phyloP scores from a whole-genome alignment of 306 rosid genomes.

The Gynostemma pentaphyllum region DNA sequence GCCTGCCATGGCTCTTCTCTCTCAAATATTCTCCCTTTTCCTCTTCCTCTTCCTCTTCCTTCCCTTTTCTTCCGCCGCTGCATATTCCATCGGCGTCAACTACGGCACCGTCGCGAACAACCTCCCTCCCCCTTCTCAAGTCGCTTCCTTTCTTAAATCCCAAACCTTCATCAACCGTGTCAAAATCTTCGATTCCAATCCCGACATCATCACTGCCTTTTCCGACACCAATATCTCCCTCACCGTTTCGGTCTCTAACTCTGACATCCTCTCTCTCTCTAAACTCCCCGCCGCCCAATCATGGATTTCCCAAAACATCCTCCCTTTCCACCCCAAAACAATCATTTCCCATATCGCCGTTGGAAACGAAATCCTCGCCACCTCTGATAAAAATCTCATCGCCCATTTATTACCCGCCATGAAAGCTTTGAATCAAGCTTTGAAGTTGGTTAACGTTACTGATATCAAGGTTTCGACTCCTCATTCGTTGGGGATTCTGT shows the following conservation, averaged over 20 bases:
- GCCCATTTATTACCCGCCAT: constrained; percentile 67
- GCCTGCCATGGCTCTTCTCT: constrained; percentile 25
- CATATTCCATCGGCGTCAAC: constrained; percentile 60
- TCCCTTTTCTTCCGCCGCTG: constrained; percentile 12
- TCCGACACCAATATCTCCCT: constrained; percentile 48
- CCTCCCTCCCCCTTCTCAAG: constrained; percentile 59
- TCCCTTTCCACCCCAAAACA: constrained; percentile 50
- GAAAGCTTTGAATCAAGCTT: constrained; percentile 42
- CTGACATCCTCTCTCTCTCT: constrained; percentile 50
- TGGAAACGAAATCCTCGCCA: constrained; percentile 81
- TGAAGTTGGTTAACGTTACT: constrained; percentile 37
- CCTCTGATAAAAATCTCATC: constrained; percentile 59
- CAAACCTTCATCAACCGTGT: constrained; percentile 59
- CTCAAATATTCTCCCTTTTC: neutral
- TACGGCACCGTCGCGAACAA: constrained; percentile 75
- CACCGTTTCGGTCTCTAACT: constrained; percentile 49
- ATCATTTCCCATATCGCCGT: constrained; percentile 49
- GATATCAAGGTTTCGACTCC: constrained; percentile 47
- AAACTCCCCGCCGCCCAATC: constrained; percentile 46
- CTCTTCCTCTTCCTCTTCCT: constrained; percentile 8
- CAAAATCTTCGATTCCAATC: constrained; percentile 61
- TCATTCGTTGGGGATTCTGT: constrained; percentile 64
- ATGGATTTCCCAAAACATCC: constrained; percentile 47
- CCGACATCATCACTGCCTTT: constrained; percentile 53
- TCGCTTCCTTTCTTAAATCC: constrained; percentile 59